Percentiles rank a stretch among this genome's conserved stretches.
These are phyloP conservation scores for Cercospora sp. DNA, from an alignment of 2,329 filamentous ascomycete genomes.

Conservation along the genomic window DNA sequence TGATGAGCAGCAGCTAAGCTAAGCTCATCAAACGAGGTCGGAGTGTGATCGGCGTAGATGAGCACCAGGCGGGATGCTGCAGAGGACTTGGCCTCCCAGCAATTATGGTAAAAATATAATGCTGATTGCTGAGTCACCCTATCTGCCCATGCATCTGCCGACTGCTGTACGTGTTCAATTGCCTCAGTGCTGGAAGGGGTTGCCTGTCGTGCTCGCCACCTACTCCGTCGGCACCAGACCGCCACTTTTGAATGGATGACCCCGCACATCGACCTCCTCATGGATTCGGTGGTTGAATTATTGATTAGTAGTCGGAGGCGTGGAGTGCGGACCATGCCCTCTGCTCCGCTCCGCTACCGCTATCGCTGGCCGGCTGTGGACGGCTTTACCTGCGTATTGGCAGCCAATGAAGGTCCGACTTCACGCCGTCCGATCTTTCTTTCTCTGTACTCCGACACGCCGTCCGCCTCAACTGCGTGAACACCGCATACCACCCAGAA, in stretches of 20 bases:
- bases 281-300: background rate
- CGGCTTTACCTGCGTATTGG: background rate
- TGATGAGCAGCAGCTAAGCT: background rate
- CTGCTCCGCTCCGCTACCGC: too few species aligned
- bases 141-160: background rate
- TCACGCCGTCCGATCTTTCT: background rate
- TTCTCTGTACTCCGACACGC: background rate
- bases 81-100: background rate
- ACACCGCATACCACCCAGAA: background rate
- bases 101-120: background rate
- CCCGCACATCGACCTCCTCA: background rate
- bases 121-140: background rate
- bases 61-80: background rate
- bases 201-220: background rate
- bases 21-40: background rate
- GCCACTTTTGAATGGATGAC: background rate
- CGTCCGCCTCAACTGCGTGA: background rate
- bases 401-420: background rate
- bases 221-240: background rate
- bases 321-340: too few species aligned
- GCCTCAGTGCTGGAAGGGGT: background rate
- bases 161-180: background rate
- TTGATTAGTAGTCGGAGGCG: background rate
- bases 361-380: background rate
- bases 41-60: slow-evolving; percentile 1